These are phyloP conservation scores for Bassia scoparia DNA, from an alignment of 148 eudicot genomes.

Conservation along the genomic window DNA sequence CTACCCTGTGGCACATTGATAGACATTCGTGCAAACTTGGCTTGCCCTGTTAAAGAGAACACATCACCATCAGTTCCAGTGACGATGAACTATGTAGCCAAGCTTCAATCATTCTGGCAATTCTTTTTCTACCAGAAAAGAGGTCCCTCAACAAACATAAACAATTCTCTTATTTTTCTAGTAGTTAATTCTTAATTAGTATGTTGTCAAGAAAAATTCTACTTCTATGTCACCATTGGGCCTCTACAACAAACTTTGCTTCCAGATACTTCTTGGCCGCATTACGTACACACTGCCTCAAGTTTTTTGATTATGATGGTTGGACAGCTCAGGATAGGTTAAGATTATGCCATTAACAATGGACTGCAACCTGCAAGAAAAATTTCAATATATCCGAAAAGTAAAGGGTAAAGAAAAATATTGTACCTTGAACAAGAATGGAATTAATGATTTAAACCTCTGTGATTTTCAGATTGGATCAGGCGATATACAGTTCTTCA, in stretches of 20 bases:
- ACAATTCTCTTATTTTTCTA: conserved; percentile 10
- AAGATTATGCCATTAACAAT: conserved; percentile 72
- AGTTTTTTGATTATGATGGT: conserved; percentile 80
- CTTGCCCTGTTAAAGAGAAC: conserved; percentile 94
- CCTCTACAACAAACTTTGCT: conserved; percentile 58
- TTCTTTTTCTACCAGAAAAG: conserved; percentile 55
- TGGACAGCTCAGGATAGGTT: conserved; percentile 84
- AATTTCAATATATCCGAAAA: background rate
- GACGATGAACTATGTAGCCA: conserved; percentile 84
- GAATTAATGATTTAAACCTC: conserved; percentile 46
- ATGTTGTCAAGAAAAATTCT: conserved; percentile 16
- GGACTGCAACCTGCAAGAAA: conserved; percentile 82
- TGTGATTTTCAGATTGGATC: conserved; percentile 97
- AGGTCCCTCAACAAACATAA: conserved; percentile 47
- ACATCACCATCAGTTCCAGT: conserved; percentile 92
- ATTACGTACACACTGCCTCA: conserved; percentile 85
- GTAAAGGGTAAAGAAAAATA: too few species aligned
- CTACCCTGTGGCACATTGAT: conserved; percentile 97
- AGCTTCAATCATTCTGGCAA: conserved; percentile 85
- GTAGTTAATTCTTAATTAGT: background rate
- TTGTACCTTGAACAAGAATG: background rate
- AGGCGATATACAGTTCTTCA: conserved; percentile 96
- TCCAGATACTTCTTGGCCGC: conserved; percentile 93
- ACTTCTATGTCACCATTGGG: conserved; percentile 68
- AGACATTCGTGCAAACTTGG: conserved; percentile 99